Evolutionary conservation across 2,329 filamentous ascomycete species (phyloP), one percentile per base, ranked within the genome.

Genomic region (Cryphonectria carpinicola): DNA sequence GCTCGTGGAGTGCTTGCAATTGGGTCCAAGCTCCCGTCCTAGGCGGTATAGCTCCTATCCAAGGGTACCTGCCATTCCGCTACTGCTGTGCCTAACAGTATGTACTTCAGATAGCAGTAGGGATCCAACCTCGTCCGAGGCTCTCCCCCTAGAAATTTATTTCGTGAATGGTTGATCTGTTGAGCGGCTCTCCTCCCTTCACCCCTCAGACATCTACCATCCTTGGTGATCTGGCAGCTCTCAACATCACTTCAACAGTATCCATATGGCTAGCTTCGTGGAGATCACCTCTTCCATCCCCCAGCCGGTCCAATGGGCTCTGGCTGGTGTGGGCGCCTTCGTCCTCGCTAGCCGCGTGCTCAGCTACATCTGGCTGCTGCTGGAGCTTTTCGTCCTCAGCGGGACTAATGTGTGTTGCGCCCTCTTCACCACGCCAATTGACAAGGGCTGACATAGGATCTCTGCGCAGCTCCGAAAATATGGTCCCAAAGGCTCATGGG

Each of bases 401-500:
- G 90, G 90, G 67, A 88, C 84, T 73, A 88, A 88, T 74, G 89
- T 91, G 82, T 76, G 87, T 79, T 14, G 17, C 43, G 17, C 22
- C 6, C 35, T 46, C 54, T 46, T 28, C 17, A 52, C 35, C 54
- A 41, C 5, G 56, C 66, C 61, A 25, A 43, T 39, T 43, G 37
- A 22, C 37, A 39, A 37, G 11, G 43, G 41, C 22, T 66, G 19
- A 66, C 56, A 49, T 19, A 67, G 52, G 46, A 3, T 43, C 49
- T n/a, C 54, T 56, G 22, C 19, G 71, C 71, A 97, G 95, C 90
- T 99, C 71, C 91, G 91, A 76, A 94, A 92, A 75, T 98, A 97
- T 83, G 96, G 95, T 75, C 92, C 92, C 76, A 93, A 94, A 77
- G 95, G 95, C 73, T 95, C 92, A 71, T 99, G 95, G 95, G 96